Percentiles rank a stretch among this genome's conserved stretches.
phyloP scores from a whole-genome alignment of 1,284 basidiomycete genomes.

The Papiliotrema terrestris region DNA sequence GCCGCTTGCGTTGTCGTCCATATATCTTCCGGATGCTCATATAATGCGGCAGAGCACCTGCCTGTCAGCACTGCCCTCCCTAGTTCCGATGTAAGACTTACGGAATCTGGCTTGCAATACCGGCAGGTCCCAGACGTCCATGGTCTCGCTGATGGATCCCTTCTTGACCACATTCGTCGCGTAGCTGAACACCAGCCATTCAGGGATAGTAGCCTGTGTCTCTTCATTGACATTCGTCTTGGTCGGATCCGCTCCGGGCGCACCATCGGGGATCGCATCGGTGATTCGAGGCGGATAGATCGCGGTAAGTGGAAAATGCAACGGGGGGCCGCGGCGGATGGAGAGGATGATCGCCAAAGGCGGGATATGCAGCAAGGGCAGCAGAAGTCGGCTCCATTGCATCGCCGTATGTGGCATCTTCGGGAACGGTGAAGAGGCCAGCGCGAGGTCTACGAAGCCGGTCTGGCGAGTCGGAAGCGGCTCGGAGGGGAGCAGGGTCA shows the following conservation, averaged over 20 bases:
- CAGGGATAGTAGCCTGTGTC: constrained; percentile 57
- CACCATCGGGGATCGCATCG: constrained; percentile 27
- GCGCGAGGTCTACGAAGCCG: constrained; percentile 5
- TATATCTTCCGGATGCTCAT: constrained; percentile 34
- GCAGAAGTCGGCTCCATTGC: constrained; percentile 37
- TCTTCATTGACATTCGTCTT: constrained; percentile 42
- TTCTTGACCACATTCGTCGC: constrained; percentile 78
- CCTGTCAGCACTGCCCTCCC: constrained; percentile 1
- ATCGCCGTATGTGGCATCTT: constrained; percentile 11
- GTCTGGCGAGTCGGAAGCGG: constrained; percentile 24
- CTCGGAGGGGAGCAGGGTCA: constrained; percentile 40
- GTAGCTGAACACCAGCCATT: constrained; percentile 70
- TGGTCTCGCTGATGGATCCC: constrained; percentile 64
- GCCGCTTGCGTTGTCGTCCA: constrained; percentile 30
- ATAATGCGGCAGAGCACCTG: constrained; percentile 39
- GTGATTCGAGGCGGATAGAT: constrained; percentile 69
- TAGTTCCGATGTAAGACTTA: constrained; percentile 35
- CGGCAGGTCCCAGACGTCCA: constrained; percentile 81
- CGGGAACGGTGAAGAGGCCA: constrained; percentile 11
- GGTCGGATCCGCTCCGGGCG: constrained; percentile 28
- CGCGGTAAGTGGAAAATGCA: constrained; percentile 65
- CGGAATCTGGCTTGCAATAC: constrained; percentile 71
- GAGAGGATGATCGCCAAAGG: constrained; percentile 56
- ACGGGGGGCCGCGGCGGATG: constrained; percentile 65
- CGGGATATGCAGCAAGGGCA: constrained; percentile 55